Conservation (phyloP, 2,329 filamentous ascomycete genomes). For the Xylariaceae sp. region DNA sequence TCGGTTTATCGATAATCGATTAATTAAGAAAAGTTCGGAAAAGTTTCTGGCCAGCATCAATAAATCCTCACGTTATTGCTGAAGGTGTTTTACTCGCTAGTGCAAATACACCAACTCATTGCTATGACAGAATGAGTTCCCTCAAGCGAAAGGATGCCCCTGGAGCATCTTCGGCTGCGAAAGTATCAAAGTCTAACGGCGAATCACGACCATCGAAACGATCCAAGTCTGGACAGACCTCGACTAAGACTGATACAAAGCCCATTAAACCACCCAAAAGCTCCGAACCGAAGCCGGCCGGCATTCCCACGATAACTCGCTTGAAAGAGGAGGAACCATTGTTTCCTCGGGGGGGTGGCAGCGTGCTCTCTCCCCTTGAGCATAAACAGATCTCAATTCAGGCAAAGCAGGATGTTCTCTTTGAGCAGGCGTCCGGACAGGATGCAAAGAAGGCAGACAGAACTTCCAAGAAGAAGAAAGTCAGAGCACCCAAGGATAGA, state of each 20-base stretch:
- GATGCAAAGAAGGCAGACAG: constrained; percentile 48
- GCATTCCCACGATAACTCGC: constrained; percentile 45
- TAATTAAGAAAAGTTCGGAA: constrained; percentile 5
- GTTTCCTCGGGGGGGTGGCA: constrained; percentile 91
- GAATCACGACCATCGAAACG: constrained; percentile 54
- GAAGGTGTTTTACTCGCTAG: background rate
- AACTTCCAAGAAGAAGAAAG: constrained; percentile 57
- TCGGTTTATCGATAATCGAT: background rate
- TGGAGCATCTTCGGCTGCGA: constrained; percentile 51
- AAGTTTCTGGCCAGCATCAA: constrained; percentile 13
- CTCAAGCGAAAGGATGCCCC: constrained; percentile 63
- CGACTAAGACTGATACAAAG: constrained; percentile 39
- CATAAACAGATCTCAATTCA: constrained; percentile 96
- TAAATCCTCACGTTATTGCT: constrained; percentile 2
- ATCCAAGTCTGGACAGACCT: constrained; percentile 42
- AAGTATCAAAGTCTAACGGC: constrained; percentile 50
- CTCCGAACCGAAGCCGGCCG: constrained; percentile 31
- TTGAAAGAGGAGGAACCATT: constrained; percentile 80
- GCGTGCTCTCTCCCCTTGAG: constrained; percentile 87
- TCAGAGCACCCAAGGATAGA: constrained; percentile 56
- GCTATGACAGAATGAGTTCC: constrained; percentile 52
- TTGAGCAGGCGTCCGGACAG: constrained; percentile 73
- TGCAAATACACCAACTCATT: constrained; percentile 5
- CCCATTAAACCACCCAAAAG: constrained; percentile 29
- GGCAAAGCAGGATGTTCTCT: constrained; percentile 87